phyloP scores from a whole-genome alignment of 2,329 filamentous ascomycete genomes.

The Monilinia laxa region DNA sequence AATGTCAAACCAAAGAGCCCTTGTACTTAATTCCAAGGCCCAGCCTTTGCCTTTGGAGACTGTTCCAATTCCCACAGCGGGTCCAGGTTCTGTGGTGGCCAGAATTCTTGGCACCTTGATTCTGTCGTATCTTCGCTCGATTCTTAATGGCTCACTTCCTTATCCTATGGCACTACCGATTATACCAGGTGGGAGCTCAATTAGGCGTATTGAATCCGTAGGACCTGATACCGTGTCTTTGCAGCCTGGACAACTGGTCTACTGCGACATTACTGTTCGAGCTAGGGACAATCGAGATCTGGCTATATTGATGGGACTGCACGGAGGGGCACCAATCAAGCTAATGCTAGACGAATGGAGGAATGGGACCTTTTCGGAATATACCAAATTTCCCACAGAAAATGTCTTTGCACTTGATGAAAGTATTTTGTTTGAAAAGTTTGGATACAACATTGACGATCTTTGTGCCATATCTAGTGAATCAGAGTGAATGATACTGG shows the following conservation, averaged over 20 bases:
- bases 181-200: constrained; percentile 37
- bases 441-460: constrained; percentile 28
- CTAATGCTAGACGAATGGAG: constrained; percentile 41
- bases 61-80: constrained; percentile 39
- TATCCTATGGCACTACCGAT: constrained; percentile 21
- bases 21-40: constrained; percentile 6
- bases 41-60: constrained; percentile 34
- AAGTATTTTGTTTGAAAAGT: constrained; percentile 29
- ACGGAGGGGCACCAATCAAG: constrained; percentile 37
- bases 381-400: constrained; percentile 42
- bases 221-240: constrained; percentile 42
- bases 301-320: constrained; percentile 39
- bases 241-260: constrained; percentile 41
- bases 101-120: constrained; percentile 41
- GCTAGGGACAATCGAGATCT: constrained; percentile 41
- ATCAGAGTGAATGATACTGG: not conserved
- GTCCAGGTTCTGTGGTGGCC: constrained; percentile 44
- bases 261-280: constrained; percentile 41
- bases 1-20: constrained; percentile 16
- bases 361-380: constrained; percentile 41
- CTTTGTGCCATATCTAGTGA: constrained; percentile 13
- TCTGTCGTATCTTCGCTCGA: constrained; percentile 41
- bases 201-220: constrained; percentile 41
- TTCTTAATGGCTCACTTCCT: constrained; percentile 42
- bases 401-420: constrained; percentile 43